Evolutionary conservation across 2,329 filamentous ascomycete genomes (phyloP), one percentile per base, ranked within the genome.

Genomic region (Helotiales sp.): DNA sequence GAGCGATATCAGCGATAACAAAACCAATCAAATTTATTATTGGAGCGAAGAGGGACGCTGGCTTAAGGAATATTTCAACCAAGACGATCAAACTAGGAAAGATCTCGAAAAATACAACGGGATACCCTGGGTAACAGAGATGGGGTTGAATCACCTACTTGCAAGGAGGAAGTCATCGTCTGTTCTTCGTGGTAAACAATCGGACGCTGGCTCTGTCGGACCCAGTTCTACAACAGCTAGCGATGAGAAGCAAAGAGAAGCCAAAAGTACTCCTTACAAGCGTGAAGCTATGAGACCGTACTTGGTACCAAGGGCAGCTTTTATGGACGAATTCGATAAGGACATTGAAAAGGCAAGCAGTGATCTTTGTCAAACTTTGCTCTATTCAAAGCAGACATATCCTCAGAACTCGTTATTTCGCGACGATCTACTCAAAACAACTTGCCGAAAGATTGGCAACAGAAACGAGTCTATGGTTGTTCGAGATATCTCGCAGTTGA

Each of bases 231-330:
- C 55, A 29, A 75, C 71, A 24, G 67, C 73, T 12, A 76, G 72
- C 61, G 73, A 76, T 65, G 67, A 75, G 65, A 74, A 65, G 68
- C 70, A 67, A 56, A 70, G 71, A 46, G 73, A 74, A 54, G 70
- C 67, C 64, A 77, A 75, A 66, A 75, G 68, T 63, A 64, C 70
- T 1, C 69, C 59, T n/a, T 77, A 77, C 54, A 47, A 63, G 59
- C 64, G 74, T 63, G 55, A 65, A 47, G 69, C 68, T 19, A 79
- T 78, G 60, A 51, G 65, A 60, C 67, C 54, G 13, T 46, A 75
- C 1, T 76, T 79, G 54, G 65, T 61, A 27, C 72, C 69, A 17
- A 75, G 75, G 55, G 74, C 75, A 19, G 74, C 69, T 63, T 77
- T 71, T 54, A 76, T 80, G 71, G 55, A 40, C 13, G 65, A 73